Evolutionary conservation across 2,329 filamentous ascomycete genomes (phyloP).

Genomic region (Ambrosiella beaveri): DNA sequence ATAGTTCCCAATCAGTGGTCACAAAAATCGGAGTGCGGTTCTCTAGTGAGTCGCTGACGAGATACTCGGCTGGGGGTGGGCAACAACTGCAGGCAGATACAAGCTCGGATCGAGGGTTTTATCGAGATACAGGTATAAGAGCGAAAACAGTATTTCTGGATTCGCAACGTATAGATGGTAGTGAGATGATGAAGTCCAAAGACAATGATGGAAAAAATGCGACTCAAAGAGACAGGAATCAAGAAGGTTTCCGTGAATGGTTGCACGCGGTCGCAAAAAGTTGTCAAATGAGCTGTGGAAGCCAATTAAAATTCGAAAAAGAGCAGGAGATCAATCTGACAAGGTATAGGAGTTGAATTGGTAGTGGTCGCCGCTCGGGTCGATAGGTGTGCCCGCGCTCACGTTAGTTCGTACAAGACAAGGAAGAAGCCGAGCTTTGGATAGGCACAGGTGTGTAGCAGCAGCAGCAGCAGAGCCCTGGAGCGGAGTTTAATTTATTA

Average conservation of each 20-base stretch:
- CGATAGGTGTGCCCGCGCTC: neutral
- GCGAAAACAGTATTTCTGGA: neutral
- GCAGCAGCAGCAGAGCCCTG: neutral
- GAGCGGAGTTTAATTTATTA: neutral
- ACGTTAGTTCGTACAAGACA: constrained; percentile 1
- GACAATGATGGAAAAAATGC: neutral
- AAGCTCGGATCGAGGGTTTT: neutral
- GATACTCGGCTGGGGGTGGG: neutral
- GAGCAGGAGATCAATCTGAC: neutral
- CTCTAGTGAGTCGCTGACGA: neutral
- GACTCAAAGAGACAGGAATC: neutral
- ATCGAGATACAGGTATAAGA: neutral
- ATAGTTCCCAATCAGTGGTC: neutral
- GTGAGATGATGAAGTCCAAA: neutral
- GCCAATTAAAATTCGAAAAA: constrained; percentile 1
- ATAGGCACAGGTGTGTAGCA: neutral
- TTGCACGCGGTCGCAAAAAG: neutral
- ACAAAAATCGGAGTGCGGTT: neutral
- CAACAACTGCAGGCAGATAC: neutral
- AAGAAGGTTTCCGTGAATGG: neutral
- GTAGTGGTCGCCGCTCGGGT: neutral
- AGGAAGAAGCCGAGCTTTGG: neutral
- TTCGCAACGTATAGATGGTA: neutral
- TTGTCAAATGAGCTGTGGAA: constrained; percentile 1
- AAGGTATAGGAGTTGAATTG: constrained; percentile 1